These are phyloP conservation scores for Celoporthe dispersa DNA, from an alignment of 2,329 filamentous ascomycete species.

Conservation along the genomic window DNA sequence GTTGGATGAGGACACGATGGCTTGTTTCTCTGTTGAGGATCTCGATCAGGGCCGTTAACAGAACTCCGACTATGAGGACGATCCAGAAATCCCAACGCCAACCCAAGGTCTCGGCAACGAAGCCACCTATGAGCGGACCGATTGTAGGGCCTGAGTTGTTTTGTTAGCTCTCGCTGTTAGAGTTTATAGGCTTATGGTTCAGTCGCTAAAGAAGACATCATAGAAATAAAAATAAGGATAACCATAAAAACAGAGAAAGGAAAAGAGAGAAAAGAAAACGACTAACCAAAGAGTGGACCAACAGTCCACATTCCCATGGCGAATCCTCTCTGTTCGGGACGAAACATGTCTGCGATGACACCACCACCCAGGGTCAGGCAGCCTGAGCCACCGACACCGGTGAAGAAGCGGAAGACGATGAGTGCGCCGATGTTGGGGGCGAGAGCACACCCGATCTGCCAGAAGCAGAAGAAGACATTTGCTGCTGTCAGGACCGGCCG, in stretches of 20 bases:
- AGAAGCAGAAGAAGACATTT: conserved; percentile 64
- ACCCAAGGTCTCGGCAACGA: conserved; percentile 52
- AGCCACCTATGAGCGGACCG: conserved; percentile 55
- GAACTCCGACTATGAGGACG: conserved; percentile 50
- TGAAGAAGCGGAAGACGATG: conserved; percentile 63
- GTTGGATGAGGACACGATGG: conserved; percentile 54
- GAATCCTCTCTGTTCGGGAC: conserved; percentile 49
- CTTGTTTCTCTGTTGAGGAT: conserved; percentile 52
- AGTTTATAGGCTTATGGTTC: background rate
- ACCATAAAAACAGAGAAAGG: too few relatives aligned
- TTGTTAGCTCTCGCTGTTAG: background rate
- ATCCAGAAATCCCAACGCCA: conserved; percentile 61
- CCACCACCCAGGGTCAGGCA: conserved; percentile 59
- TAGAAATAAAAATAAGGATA: too few relatives aligned
- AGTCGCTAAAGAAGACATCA: background rate
- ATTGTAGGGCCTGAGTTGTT: conserved; percentile 43
- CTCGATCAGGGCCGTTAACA: conserved; percentile 43
- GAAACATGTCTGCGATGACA: conserved; percentile 60
- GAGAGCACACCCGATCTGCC: conserved; percentile 68
- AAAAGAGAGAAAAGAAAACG: too few relatives aligned
- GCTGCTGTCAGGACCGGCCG: conserved; percentile 58
- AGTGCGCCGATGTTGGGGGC: conserved; percentile 57
- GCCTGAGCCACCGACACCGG: conserved; percentile 61
- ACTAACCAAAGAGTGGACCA: conserved; percentile 45
- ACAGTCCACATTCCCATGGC: conserved; percentile 57